phyloP scores from a whole-genome alignment of 257 asterid species.

The Nicotiana sylvestris region DNA sequence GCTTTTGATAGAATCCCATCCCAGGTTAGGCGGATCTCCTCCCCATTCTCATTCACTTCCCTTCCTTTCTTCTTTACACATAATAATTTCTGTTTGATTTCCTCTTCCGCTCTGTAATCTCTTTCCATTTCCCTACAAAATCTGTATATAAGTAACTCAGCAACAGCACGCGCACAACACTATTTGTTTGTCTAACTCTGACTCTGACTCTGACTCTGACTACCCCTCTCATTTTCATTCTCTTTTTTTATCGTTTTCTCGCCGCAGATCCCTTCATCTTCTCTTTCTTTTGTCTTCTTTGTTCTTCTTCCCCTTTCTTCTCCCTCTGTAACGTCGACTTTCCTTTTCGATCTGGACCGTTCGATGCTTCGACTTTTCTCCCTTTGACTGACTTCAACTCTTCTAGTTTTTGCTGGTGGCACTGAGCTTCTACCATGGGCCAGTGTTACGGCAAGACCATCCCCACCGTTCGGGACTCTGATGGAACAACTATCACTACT shows the following conservation, averaged over 20 bases:
- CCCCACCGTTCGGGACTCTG: conserved; percentile 56
- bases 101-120: no score
- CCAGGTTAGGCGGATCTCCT: neutral
- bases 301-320: neutral
- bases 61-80: no score
- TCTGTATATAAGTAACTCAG: neutral
- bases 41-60: neutral
- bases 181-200: neutral
- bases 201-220: conserved; percentile 16
- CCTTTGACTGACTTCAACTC: conserved; percentile 9
- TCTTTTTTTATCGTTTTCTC: conserved; percentile 16
- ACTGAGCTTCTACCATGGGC: conserved; percentile 41
- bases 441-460: conserved; percentile 92
- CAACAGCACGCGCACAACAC: neutral
- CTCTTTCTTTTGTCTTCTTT: conserved; percentile 19
- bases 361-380: conserved; percentile 6
- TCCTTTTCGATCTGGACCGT: conserved; percentile 12
- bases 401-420: conserved; percentile 19
- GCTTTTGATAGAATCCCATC: neutral
- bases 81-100: neutral
- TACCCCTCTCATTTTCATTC: conserved; percentile 14
- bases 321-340: no score
- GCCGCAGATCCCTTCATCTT: conserved; percentile 14
- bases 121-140: neutral
- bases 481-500: conserved; percentile 19